phyloP scores from a whole-genome alignment of 106 monocot genomes.

The Gastrodia elata region DNA sequence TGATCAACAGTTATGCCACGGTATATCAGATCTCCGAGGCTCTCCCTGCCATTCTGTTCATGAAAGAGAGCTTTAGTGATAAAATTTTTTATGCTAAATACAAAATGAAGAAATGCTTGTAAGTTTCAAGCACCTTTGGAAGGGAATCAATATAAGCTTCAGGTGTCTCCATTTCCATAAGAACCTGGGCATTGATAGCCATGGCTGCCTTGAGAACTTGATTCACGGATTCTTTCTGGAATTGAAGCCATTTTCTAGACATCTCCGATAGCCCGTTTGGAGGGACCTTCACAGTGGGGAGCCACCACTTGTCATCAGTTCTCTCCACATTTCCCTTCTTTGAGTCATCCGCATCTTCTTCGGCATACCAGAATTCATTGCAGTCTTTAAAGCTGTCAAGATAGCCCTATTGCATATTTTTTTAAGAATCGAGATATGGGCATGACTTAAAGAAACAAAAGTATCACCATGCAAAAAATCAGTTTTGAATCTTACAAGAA shows the following conservation, averaged over 20 bases:
- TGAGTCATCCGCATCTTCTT: slow-evolving; percentile 27
- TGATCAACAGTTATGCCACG: slow-evolving; percentile 41
- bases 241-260: slow-evolving; percentile 28
- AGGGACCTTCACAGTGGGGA: slow-evolving; percentile 43
- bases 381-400: slow-evolving; percentile 73
- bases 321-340: slow-evolving; percentile 29
- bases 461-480: not conserved
- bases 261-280: slow-evolving; percentile 36
- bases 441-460: not conserved
- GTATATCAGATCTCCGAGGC: slow-evolving; percentile 58
- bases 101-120: not conserved
- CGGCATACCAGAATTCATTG: slow-evolving; percentile 65
- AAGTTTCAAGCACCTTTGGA: slow-evolving; percentile 33
- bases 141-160: slow-evolving; percentile 47
- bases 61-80: not conserved
- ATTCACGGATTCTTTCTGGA: slow-evolving; percentile 43
- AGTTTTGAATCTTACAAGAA: slow-evolving; percentile 43
- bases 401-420: slow-evolving; percentile 39
- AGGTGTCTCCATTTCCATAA: slow-evolving; percentile 49
- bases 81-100: not conserved
- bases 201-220: slow-evolving; percentile 56
- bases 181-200: slow-evolving; percentile 60
- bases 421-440: not conserved
- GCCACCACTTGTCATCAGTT: slow-evolving; percentile 58
- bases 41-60: slow-evolving; percentile 46